These are phyloP conservation scores for Chlamydomonas schloesseri DNA, from an alignment of 139 green algal species.

Conservation along the genomic window DNA sequence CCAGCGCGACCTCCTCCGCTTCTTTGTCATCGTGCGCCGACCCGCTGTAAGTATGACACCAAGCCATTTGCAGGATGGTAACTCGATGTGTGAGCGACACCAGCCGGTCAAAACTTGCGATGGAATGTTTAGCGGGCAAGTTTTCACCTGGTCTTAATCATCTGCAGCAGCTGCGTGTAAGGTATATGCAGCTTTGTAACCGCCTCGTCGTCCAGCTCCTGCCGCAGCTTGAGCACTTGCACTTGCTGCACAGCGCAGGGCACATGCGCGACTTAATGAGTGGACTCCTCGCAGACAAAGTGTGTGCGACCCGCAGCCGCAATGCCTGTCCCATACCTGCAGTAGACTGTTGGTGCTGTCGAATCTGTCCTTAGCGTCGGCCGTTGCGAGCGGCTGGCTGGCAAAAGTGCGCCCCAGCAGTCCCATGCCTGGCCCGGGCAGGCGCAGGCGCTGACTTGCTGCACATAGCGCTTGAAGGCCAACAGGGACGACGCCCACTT, in stretches of 20 bases:
- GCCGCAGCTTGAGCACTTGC: constrained; percentile 1
- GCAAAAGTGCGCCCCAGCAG: neutral
- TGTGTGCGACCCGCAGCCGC: too few species aligned
- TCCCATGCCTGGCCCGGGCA: neutral
- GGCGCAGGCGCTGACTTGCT: neutral
- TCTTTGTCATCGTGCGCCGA: constrained; percentile 10
- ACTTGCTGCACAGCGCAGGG: neutral
- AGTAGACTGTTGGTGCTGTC: neutral
- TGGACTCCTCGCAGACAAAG: neutral
- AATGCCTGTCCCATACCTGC: neutral
- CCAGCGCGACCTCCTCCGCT: neutral
- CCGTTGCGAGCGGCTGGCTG: neutral
- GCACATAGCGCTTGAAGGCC: neutral
- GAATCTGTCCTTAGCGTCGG: neutral
- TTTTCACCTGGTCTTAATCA: neutral
- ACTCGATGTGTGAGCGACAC: too few species aligned
- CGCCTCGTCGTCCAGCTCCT: constrained; percentile 10
- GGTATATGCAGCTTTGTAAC: neutral
- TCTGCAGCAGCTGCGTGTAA: neutral
- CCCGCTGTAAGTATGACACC: neutral
- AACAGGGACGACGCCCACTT: neutral
- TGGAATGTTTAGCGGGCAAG: too few species aligned
- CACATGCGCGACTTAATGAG: neutral
- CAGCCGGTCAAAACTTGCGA: too few species aligned
- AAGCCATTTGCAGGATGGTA: too few species aligned